Conservation (phyloP, 306 rosid genomes). For the Canavalia gladiata region DNA sequence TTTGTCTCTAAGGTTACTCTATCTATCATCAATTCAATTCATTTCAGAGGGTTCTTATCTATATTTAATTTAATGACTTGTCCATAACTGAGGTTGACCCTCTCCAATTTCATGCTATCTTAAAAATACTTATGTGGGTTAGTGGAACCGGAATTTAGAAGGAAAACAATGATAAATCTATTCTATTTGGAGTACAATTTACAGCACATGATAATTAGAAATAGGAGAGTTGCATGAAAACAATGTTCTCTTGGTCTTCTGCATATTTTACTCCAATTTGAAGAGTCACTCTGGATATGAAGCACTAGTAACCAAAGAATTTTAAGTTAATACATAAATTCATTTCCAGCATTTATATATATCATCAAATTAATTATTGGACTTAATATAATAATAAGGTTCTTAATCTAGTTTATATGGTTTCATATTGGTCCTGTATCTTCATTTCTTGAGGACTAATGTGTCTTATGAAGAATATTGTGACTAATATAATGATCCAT, state of each 20-base stretch:
- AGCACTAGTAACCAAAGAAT: background rate
- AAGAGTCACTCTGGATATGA: background rate
- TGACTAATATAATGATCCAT: too few species aligned
- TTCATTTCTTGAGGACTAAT: too few species aligned
- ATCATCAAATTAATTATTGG: too few species aligned
- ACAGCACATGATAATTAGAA: constrained; percentile 6
- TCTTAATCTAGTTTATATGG: too few species aligned
- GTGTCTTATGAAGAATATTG: too few species aligned
- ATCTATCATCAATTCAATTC: background rate
- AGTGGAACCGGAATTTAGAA: background rate
- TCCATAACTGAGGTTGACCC: constrained; percentile 12
- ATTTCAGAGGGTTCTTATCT: background rate
- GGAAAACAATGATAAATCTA: background rate
- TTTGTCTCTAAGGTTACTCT: constrained; percentile 19
- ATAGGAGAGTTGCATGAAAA: background rate
- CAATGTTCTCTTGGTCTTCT: background rate
- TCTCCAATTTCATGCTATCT: background rate
- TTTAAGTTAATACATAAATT: too few species aligned
- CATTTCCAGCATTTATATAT: too few species aligned
- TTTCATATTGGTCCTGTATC: too few species aligned
- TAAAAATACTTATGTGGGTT: background rate
- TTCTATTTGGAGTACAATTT: background rate
- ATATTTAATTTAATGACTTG: background rate
- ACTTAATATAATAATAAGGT: too few species aligned
- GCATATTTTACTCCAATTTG: background rate